These are phyloP conservation scores for Fraxinus dipetala DNA, from an alignment of 305 asterid species.

Conservation along the genomic window DNA sequence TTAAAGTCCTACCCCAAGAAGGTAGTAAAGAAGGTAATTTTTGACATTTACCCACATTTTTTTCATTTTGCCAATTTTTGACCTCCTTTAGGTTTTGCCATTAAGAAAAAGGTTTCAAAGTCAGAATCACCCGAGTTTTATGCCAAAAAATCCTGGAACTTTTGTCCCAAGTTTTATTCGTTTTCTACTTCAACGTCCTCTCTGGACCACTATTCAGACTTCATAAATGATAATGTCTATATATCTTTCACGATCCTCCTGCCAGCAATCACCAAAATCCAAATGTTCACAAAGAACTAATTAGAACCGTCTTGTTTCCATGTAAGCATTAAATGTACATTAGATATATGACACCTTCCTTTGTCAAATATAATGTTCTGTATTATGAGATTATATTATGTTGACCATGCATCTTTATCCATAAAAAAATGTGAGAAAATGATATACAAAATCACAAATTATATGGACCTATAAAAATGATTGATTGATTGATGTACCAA, in stretches of 20 bases:
- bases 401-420: background rate
- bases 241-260: background rate
- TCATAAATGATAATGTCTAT: background rate
- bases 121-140: background rate
- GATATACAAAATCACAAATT: background rate
- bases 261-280: background rate
- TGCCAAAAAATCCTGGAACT: background rate
- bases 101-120: background rate
- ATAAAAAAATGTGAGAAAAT: background rate
- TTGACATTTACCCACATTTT: background rate
- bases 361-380: background rate
- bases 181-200: background rate
- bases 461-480: background rate
- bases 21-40: background rate
- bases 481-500: background rate
- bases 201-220: background rate
- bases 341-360: background rate
- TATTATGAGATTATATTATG: background rate
- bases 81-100: background rate
- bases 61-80: background rate
- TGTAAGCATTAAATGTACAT: background rate
- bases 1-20: background rate
- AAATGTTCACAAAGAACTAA: background rate
- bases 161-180: background rate
- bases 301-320: background rate